Percentiles rank a stretch among this genome's conserved stretches.
Conservation (phyloP, 2,329 filamentous ascomycete genomes). For the Aspergillus sp. region DNA sequence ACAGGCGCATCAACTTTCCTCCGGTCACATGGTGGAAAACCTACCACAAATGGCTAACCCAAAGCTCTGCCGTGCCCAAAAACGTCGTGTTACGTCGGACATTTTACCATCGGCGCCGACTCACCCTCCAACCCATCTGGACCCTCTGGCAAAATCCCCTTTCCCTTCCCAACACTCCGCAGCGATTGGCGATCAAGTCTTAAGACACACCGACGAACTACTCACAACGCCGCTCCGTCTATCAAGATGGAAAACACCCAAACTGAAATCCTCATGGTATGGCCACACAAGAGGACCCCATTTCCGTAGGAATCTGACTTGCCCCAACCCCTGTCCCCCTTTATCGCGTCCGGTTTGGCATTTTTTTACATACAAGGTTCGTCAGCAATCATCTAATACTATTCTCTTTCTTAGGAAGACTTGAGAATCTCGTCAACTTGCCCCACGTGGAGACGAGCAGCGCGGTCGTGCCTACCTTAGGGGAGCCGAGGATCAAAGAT, state of each 20-base stretch:
- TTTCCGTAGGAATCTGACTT: background rate
- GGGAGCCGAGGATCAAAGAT: conserved; percentile 20
- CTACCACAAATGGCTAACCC: conserved; percentile 13
- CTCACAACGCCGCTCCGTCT: conserved; percentile 12
- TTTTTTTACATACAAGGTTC: background rate
- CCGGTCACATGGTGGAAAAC: conserved; percentile 16
- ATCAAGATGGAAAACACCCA: conserved; percentile 17
- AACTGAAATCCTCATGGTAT: conserved; percentile 25
- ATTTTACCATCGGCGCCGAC: conserved; percentile 13
- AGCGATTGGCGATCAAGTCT: conserved; percentile 4
- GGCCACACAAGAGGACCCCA: conserved; percentile 4
- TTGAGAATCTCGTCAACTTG: conserved; percentile 14
- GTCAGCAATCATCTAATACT: background rate
- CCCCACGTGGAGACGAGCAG: conserved; percentile 21
- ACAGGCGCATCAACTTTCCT: conserved; percentile 18
- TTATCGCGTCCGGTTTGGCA: background rate
- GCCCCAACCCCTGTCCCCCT: background rate
- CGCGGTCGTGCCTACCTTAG: conserved; percentile 25
- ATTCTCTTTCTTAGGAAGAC: conserved; percentile 15
- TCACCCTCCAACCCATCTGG: conserved; percentile 11
- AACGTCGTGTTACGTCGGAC: conserved; percentile 18
- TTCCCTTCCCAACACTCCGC: conserved; percentile 18
- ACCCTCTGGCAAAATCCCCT: conserved; percentile 11
- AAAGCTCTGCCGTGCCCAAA: conserved; percentile 13
- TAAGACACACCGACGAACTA: conserved; percentile 6